Conservation (phyloP, 176 grass and related monocot genomes). For the Oropetium thomaeum region DNA sequence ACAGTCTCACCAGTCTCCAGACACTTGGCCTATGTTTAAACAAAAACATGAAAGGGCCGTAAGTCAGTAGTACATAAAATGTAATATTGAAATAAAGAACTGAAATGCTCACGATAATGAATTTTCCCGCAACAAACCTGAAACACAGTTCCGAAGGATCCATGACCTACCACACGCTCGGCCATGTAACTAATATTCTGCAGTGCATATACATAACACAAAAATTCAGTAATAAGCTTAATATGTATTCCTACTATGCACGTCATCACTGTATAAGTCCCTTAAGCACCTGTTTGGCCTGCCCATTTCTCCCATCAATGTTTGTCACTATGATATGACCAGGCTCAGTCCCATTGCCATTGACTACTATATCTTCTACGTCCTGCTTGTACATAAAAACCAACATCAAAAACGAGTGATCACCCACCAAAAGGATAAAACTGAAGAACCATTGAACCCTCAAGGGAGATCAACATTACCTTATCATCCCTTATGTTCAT, state of each 20-base stretch:
- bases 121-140: constrained; percentile 50
- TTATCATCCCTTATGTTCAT: constrained; percentile 92
- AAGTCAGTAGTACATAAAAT: not conserved
- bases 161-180: constrained; percentile 69
- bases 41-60: not conserved
- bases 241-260: not conserved
- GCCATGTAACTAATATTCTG: constrained; percentile 88
- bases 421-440: not conserved
- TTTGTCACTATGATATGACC: constrained; percentile 92
- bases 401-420: not conserved
- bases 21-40: constrained; percentile 60
- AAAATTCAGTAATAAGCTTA: constrained; percentile 11
- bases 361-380: constrained; percentile 70
- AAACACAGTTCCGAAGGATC: constrained; percentile 80
- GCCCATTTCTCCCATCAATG: constrained; percentile 78
- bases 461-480: constrained; percentile 28
- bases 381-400: constrained; percentile 43
- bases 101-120: not conserved
- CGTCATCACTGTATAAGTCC: not conserved
- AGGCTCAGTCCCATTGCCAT: constrained; percentile 80
- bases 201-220: constrained; percentile 30
- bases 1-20: constrained; percentile 82
- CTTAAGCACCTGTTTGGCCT: constrained; percentile 68
- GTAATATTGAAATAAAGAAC: not conserved
- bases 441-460: not conserved